Evolutionary conservation across 2,329 filamentous ascomycete species (phyloP), one percentile per base, ranked within the genome.

Genomic region (Penicillium sp.): DNA sequence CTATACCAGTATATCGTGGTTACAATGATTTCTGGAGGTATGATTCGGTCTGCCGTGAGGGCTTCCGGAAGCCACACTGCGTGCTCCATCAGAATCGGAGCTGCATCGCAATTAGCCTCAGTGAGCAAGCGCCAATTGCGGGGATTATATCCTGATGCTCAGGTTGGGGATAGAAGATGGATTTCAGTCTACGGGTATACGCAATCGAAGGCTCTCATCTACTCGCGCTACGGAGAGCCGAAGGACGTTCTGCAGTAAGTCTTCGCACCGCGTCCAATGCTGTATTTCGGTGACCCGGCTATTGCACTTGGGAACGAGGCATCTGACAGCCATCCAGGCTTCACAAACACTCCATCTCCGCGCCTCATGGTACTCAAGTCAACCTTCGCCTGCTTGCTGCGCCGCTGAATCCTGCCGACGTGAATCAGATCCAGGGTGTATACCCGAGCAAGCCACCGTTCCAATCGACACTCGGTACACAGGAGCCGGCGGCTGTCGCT

Each of bases 361-460:
- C 74, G 8, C 73, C 73, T 5, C 63, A 73, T 55, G 84, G 87
- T 41, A 73, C 78, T 48, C 74, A 79, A 55, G 73, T 94, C 59
- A 89, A 91, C 48, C 76, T 98, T 52, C 88, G 88, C 68, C 84
- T 93, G 61, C 87, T 98, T 61, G 87, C 90, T 31, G 83, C 89
- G 1, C 88, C 93, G 50, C 88, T 98, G 69, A 98, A 98, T 74
- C 93, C 93, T 21, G 90, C 93, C 64, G 93, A 98, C 72, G 87
- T 98, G 70, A 98, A 98, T 76, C 91, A 91, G 63, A 87, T 98
- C 63, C 93, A 98, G 75, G 93, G 93, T 57, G 89, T 91, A 4
- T 98, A 98, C 73, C 91, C 90, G 54, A 83, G 83, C 40, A 88
- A 88, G 66, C 89, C 90, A 0, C 75, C 79, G 40, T 90, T 95